Conservation (phyloP, 345 rosid species). For the Rhizophora apiculata region DNA sequence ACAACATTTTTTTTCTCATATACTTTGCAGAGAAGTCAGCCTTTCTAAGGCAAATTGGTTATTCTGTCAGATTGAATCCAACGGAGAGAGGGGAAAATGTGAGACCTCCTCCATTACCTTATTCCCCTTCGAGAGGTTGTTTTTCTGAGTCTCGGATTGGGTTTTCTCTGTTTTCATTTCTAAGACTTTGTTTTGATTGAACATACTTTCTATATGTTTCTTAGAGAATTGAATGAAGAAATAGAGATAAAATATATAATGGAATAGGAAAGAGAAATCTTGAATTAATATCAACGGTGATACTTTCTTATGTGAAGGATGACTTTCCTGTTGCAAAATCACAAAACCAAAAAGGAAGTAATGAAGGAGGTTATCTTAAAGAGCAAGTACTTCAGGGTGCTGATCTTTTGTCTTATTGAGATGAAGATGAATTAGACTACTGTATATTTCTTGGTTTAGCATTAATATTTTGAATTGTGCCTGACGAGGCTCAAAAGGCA, state of each 20-base stretch:
- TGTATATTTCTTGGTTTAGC: not conserved
- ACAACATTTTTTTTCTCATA: conserved; percentile 12
- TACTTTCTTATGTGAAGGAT: conserved; percentile 8
- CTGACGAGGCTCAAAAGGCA: conserved; percentile 75
- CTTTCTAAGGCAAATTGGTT: conserved; percentile 37
- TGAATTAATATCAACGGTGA: not conserved
- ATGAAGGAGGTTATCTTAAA: conserved; percentile 89
- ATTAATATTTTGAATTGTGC: not conserved
- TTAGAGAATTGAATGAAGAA: no score
- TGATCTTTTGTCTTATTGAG: not conserved
- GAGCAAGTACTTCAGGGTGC: conserved; percentile 91
- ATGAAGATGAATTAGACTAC: no score
- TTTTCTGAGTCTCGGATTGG: not conserved
- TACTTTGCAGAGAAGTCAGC: conserved; percentile 29
- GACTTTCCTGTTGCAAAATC: conserved; percentile 48
- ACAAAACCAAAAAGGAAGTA: conserved; percentile 79
- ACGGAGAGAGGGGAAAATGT: conserved; percentile 34
- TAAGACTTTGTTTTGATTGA: no score
- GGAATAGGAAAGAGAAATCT: no score
- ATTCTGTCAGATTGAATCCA: conserved; percentile 18
- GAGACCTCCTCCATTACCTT: conserved; percentile 15
- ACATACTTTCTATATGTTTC: no score
- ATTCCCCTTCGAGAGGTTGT: not conserved
- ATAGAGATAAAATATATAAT: no score
- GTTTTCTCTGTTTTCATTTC: no score